phyloP scores from a whole-genome alignment of 768 basidiomycete genomes.

The Grammothele lineata region DNA sequence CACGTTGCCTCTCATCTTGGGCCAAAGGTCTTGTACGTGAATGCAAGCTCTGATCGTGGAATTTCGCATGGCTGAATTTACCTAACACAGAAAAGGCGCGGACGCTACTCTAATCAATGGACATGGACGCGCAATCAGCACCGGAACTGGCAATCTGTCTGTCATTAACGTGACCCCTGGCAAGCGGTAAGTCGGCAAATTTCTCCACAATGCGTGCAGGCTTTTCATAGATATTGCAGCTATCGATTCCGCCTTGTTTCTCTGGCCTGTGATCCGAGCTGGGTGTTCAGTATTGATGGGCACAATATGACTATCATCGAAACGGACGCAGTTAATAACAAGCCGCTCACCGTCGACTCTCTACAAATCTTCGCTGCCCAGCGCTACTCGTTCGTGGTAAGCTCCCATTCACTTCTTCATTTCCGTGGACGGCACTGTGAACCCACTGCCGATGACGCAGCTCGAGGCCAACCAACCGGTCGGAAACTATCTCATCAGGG shows the following conservation, averaged over 20 bases:
- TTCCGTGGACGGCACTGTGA: too few species aligned
- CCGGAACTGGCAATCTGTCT: conserved; percentile 30
- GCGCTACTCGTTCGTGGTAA: conserved; percentile 27
- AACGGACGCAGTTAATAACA: conserved; percentile 37
- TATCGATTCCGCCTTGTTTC: conserved; percentile 37
- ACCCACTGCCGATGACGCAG: too few species aligned
- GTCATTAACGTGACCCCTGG: conserved; percentile 19
- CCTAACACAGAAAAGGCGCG: conserved; percentile 10
- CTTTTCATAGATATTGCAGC: conserved; percentile 19
- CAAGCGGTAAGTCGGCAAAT: conserved; percentile 14
- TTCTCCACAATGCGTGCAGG: neutral
- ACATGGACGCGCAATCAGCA: conserved; percentile 34
- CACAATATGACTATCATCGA: conserved; percentile 46
- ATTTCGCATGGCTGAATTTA: too few species aligned
- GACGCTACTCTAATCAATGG: conserved; percentile 45
- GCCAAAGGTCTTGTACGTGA: conserved; percentile 10
- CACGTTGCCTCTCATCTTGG: conserved; percentile 10
- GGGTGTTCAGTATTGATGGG: conserved; percentile 41
- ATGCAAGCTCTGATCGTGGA: neutral
- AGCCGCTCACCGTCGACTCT: conserved; percentile 36
- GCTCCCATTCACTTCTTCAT: too few species aligned
- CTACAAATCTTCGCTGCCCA: conserved; percentile 40
- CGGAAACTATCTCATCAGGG: conserved; percentile 33
- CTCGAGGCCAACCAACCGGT: conserved; percentile 38
- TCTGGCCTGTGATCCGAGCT: conserved; percentile 42